Base-by-base conservation (phyloP, 352 stramenopile species). In the Phytophthora ramorum region DNA sequence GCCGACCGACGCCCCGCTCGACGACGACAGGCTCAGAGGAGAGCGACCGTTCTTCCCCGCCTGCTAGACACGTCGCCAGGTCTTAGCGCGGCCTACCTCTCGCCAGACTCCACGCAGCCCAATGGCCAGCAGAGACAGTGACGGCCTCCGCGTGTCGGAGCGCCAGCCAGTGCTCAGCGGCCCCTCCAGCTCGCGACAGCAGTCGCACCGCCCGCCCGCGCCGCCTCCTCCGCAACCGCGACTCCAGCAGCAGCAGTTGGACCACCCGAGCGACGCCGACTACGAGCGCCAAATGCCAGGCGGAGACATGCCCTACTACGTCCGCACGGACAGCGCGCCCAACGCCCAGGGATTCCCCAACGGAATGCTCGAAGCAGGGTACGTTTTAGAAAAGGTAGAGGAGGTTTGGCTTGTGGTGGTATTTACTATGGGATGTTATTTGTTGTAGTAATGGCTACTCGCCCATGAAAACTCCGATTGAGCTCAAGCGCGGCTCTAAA, bases 401-500 rank as follows among this genome's bases (percentile, higher is more conserved):
- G 19, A n/a, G n/a, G n/a, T n/a, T 7, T 43, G 20, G 26, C 16
- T 34, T 16, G 8, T 12, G 34, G 2, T 50, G 45, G 41, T 58
- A 38, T 48, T 30, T 30, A 24, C 17, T 20, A 19, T n/a, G 24
- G 28, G 19, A 13, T 50, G 30, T 55, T 44, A 2, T 45, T 45
- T 58, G 20, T 57, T 30, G n/a, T 49, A 80, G 65, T 67, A 76
- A 63, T 69, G 71, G 68, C 41, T 89, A 89, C 57, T 77, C 74
- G 34, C 65, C 69, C 24, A 86, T 87, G 74, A 75, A 75, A 41
- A 89, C 80, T 35, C 80, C 78, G 17, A 76, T 85, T 40, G 78
- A 89, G 58, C 50, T 73, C 22, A 80, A 71, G 45, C 46, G 58
- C 30, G 58, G 49, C 48, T 61, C 71, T 40, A 78, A 75, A 60